Evolutionary conservation across 495 filamentous ascomycete species (phyloP).

Genomic region (Aspergillus bertholletiae): DNA sequence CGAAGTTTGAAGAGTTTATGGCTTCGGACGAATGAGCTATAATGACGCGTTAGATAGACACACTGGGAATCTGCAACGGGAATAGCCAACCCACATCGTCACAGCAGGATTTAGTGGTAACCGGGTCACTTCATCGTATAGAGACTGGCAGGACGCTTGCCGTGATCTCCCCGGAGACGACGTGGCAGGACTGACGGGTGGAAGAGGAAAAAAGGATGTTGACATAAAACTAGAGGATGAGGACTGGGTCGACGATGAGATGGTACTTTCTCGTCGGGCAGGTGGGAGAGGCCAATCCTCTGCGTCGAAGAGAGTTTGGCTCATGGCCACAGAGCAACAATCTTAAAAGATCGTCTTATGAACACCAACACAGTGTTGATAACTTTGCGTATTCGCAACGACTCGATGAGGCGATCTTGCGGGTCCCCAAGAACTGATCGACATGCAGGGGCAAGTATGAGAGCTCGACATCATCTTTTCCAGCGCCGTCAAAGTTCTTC

Average conservation of each 20-base stretch:
- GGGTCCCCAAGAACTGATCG: conserved; percentile 21
- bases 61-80: neutral
- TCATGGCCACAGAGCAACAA: conserved; percentile 21
- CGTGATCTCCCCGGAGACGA: conserved; percentile 32
- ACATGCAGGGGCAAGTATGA: conserved; percentile 8
- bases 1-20: conserved; percentile 40
- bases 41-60: neutral
- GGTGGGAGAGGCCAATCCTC: conserved; percentile 36
- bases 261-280: conserved; percentile 32
- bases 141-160: conserved; percentile 29
- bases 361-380: neutral
- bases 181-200: conserved; percentile 24
- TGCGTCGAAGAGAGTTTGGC: conserved; percentile 20
- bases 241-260: conserved; percentile 39
- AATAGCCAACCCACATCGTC: conserved; percentile 31
- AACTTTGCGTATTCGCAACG: neutral
- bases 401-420: conserved; percentile 15
- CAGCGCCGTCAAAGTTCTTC: neutral
- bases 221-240: conserved; percentile 35
- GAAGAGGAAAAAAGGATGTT: conserved; percentile 12
- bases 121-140: conserved; percentile 37
- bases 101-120: conserved; percentile 34
- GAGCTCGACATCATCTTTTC: neutral
- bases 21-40: conserved; percentile 39
- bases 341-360: neutral